Conservation (phyloP, 2,329 filamentous ascomycete genomes). For the Daldinia sp. region DNA sequence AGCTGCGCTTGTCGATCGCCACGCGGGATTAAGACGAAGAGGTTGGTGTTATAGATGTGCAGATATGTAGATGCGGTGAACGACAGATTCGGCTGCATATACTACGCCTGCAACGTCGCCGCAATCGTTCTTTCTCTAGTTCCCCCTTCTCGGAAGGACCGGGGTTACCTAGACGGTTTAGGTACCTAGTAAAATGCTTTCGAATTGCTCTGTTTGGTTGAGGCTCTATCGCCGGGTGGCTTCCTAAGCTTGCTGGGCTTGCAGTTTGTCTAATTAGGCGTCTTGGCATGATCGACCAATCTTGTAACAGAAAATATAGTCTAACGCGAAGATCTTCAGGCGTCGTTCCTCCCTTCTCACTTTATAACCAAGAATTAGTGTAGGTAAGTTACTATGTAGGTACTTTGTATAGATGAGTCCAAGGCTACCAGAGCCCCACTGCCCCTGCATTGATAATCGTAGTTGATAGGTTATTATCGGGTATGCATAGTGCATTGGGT, state of each 20-base stretch:
- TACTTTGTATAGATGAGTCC: not conserved
- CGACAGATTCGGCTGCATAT: constrained; percentile 19
- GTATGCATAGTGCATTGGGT: constrained; percentile 16
- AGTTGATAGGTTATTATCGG: not conserved
- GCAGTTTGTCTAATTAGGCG: constrained; percentile 23
- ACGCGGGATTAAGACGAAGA: constrained; percentile 5
- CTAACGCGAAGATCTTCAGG: constrained; percentile 15
- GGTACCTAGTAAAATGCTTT: not conserved
- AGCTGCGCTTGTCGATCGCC: constrained; percentile 29
- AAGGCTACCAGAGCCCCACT: constrained; percentile 33
- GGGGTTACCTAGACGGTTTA: constrained; percentile 13
- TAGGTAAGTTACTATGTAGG: not conserved
- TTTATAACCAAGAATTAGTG: constrained; percentile 8
- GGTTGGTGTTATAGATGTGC: not conserved
- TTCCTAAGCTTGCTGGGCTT: constrained; percentile 17
- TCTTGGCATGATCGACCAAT: constrained; percentile 27
- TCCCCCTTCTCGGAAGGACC: constrained; percentile 3
- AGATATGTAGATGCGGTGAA: constrained; percentile 14
- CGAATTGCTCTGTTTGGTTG: constrained; percentile 17
- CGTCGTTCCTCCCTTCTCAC: not conserved
- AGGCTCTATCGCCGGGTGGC: constrained; percentile 30
- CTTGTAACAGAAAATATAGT: constrained; percentile 8
- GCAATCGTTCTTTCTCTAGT: constrained; percentile 4
- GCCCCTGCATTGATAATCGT: constrained; percentile 36
- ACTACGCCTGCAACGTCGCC: constrained; percentile 13